Conservation (phyloP, 768 basidiomycete species). For the Candolleomyces eurysporus region DNA sequence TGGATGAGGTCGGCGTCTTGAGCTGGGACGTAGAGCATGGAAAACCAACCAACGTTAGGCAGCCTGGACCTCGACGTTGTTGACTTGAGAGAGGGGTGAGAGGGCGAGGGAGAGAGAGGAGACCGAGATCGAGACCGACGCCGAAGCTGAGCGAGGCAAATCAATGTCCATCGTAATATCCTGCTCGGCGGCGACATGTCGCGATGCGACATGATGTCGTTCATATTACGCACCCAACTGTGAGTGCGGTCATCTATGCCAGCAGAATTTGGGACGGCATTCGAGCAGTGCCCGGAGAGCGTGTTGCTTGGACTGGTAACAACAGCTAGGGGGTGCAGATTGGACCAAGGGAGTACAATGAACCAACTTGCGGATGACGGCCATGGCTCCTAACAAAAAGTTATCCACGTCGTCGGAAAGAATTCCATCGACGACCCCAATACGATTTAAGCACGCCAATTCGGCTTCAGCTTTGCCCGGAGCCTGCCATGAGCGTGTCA, state of each 20-base stretch:
- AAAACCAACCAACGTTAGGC: constrained; percentile 12
- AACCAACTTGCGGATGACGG: constrained; percentile 81
- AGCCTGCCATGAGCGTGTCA: constrained; percentile 48
- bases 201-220: constrained; percentile 40
- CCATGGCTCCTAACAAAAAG: constrained; percentile 82
- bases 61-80: constrained; percentile 1
- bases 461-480: constrained; percentile 97
- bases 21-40: constrained; percentile 4
- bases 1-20: neutral
- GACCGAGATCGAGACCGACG: too few species aligned
- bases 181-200: constrained; percentile 2
- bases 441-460: constrained; percentile 78
- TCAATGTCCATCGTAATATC: neutral
- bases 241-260: constrained; percentile 77
- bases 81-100: neutral
- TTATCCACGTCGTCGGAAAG: constrained; percentile 94
- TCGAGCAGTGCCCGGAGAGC: constrained; percentile 66
- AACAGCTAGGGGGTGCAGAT: neutral
- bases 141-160: neutral
- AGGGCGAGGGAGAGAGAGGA: neutral
- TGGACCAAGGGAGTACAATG: neutral
- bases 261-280: constrained; percentile 61
- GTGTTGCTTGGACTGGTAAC: constrained; percentile 59
- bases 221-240: constrained; percentile 41
- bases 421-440: constrained; percentile 83